A percentile compares a stretch with the other conserved stretches of the same genome.
Conservation (phyloP, 1,284 basidiomycete species). For the Trichosporon ovoides region DNA sequence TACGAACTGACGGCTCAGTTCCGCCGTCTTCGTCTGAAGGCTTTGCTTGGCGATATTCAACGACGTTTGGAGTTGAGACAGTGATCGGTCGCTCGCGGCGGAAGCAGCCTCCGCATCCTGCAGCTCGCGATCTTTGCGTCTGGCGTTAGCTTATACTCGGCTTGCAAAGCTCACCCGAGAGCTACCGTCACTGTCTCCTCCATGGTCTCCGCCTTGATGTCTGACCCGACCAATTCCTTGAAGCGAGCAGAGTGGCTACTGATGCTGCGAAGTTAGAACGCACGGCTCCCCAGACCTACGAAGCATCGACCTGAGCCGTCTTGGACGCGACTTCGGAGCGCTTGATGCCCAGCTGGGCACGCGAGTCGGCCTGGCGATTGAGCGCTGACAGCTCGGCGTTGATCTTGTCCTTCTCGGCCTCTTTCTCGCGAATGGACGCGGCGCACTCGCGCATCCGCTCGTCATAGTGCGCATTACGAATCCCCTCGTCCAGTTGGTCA, state of each 20-base stretch:
- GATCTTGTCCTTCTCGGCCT: constrained; percentile 65
- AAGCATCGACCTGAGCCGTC: constrained; percentile 59
- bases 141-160: constrained; percentile 32
- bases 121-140: constrained; percentile 63
- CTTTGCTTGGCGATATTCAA: constrained; percentile 58
- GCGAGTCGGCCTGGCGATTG: constrained; percentile 72
- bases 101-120: constrained; percentile 56
- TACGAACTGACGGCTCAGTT: constrained; percentile 57
- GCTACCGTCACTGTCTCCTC: constrained; percentile 64
- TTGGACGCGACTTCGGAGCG: constrained; percentile 63
- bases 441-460: constrained; percentile 61
- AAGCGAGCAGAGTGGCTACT: constrained; percentile 60
- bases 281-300: constrained; percentile 52
- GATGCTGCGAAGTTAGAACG: constrained; percentile 52
- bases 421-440: constrained; percentile 58
- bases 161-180: constrained; percentile 53
- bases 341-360: constrained; percentile 76
- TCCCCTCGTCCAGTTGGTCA: constrained; percentile 57
- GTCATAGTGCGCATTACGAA: constrained; percentile 63
- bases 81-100: constrained; percentile 54
- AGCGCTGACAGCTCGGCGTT: constrained; percentile 68
- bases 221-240: constrained; percentile 59
- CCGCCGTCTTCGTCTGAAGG: constrained; percentile 60
- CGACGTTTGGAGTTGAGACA: constrained; percentile 61
- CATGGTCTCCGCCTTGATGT: constrained; percentile 61